Conservation (phyloP, 2,329 filamentous ascomycete species). For the Pseudocercospora fuligena region DNA sequence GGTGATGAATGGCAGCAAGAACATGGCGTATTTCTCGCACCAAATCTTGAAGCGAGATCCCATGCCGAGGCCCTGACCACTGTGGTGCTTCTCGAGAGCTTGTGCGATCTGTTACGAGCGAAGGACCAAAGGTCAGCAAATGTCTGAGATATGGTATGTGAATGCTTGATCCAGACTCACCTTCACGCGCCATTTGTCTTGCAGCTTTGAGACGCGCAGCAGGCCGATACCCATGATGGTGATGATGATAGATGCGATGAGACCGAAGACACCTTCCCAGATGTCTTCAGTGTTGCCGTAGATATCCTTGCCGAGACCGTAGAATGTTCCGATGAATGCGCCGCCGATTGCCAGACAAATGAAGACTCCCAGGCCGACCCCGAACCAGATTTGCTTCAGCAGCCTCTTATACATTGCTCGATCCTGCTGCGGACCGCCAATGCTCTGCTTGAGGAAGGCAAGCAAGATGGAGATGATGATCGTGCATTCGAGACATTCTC, state of each 20-base stretch:
- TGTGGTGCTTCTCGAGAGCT: conserved; percentile 64
- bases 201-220: conserved; percentile 79
- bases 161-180: not conserved
- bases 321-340: conserved; percentile 74
- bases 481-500: conserved; percentile 80
- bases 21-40: conserved; percentile 82
- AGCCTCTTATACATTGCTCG: conserved; percentile 63
- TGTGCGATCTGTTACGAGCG: conserved; percentile 67
- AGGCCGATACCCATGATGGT: conserved; percentile 79
- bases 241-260: conserved; percentile 80
- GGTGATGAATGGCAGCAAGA: conserved; percentile 82
- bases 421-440: conserved; percentile 67
- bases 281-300: conserved; percentile 74
- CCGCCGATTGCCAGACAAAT: conserved; percentile 69
- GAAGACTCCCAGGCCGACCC: conserved; percentile 64
- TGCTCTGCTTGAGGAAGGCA: conserved; percentile 81
- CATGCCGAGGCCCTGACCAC: conserved; percentile 42
- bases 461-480: conserved; percentile 88
- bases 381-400: conserved; percentile 66
- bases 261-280: conserved; percentile 79
- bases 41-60: conserved; percentile 63
- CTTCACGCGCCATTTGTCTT: conserved; percentile 74
- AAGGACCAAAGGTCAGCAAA: not conserved
- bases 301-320: conserved; percentile 67
- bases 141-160: not conserved